Base-by-base conservation (phyloP, 345 rosid genomes). In the Gossypioides kirkii region DNA sequence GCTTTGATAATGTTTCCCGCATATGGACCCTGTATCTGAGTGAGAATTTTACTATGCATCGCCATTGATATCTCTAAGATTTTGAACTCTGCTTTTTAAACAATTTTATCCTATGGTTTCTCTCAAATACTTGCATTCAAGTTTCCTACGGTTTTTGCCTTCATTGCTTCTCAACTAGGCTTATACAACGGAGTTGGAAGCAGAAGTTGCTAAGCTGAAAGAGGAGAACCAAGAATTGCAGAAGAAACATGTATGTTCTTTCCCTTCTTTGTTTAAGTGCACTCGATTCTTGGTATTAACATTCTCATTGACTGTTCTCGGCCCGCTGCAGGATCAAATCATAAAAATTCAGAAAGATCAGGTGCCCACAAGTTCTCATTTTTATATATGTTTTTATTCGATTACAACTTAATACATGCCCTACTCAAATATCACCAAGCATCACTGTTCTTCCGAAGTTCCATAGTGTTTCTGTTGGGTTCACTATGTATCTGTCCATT, bases 181-280 rank as follows among this genome's bases (percentile, higher is more conserved):
- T 74, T 93, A 93, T 74, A 96, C 99, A 1, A 84, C 77, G 89
- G 98, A 96, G 77, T 82, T 96, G 82, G 98, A 96, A 90, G 93
- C 87, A 50, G 98, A 93, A 84, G 85, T 93, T 69, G 93, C 92
- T 11, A 91, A 90, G 80, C 77, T 96, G 59, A 92, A 91, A 62
- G 91, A 87, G 80, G 99, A 91, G 77, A 96, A 93, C n/a, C 78
- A 93, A 47, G 85, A 86, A 76, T 73, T 96, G 81, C 84, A 25
- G 75, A 85, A 87, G 85, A 92, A 89, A 80, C 97, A 89, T 89
- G 99, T 91, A 84, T 45, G 9, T 59, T 47, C 63, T 22, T 17
- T 64, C 53, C 59, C 45, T 23, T 62, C 20, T 73, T 36, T 53
- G 17, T 53, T 74, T 50, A 26, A 54, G 25, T 50, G 16, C 53